Evolutionary conservation across 2,329 filamentous ascomycete species (phyloP).

Genomic region (Monilinia fructigena): DNA sequence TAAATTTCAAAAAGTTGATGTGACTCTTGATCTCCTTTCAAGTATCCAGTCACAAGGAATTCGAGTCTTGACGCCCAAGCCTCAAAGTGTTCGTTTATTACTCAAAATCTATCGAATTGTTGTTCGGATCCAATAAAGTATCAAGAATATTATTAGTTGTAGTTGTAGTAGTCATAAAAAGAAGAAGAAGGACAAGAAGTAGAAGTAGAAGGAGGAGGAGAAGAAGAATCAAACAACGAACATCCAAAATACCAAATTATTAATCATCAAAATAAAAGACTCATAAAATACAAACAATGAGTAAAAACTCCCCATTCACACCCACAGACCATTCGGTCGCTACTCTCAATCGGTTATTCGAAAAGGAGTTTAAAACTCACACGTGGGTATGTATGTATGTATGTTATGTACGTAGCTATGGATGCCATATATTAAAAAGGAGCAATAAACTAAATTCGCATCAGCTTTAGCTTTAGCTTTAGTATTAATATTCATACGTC

Average conservation of each 20-base stretch:
- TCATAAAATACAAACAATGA: background rate
- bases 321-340: background rate
- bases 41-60: too few relatives aligned
- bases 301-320: background rate
- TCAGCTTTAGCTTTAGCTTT: too few relatives aligned
- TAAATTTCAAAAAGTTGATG: too few relatives aligned
- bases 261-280: background rate
- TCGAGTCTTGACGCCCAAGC: too few relatives aligned
- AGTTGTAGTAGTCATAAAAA: too few relatives aligned
- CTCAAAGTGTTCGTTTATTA: background rate
- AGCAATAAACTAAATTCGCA: too few relatives aligned
- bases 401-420: background rate
- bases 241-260: too few relatives aligned
- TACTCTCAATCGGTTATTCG: background rate
- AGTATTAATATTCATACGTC: too few relatives aligned
- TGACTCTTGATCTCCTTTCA: too few relatives aligned
- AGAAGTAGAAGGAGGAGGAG: background rate
- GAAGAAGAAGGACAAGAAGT: too few relatives aligned
- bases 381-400: background rate
- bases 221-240: background rate
- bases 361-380: background rate
- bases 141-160: too few relatives aligned
- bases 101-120: background rate
- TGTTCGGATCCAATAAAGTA: too few relatives aligned
- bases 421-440: background rate